phyloP scores from a whole-genome alignment of 1,284 basidiomycete species.

The Marasmius oreades region DNA sequence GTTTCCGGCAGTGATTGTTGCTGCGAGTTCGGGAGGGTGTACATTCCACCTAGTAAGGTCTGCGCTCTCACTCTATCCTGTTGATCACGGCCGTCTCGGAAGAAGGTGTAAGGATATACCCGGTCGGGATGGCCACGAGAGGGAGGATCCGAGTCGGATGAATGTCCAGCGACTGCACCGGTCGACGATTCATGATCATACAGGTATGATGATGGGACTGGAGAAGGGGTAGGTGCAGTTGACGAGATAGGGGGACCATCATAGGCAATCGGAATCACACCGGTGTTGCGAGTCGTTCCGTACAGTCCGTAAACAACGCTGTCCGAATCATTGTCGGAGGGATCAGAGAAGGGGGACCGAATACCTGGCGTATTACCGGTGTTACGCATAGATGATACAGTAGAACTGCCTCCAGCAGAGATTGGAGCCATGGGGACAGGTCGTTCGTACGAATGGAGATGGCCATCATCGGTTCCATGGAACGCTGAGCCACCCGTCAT shows the following conservation, averaged over 20 bases:
- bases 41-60: neutral
- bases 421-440: neutral
- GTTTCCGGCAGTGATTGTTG: slow-evolving; percentile 1
- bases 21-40: neutral
- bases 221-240: neutral
- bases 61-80: neutral
- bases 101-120: neutral
- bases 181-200: neutral
- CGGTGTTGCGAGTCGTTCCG: neutral
- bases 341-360: slow-evolving; percentile 2
- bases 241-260: neutral
- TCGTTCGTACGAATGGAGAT: neutral
- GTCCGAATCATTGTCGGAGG: neutral
- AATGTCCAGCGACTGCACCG: neutral
- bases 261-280: slow-evolving; percentile 1
- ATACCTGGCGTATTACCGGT: neutral
- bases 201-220: slow-evolving; percentile 1
- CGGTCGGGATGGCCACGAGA: neutral
- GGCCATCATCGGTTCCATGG: slow-evolving; percentile 1
- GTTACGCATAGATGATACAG: neutral
- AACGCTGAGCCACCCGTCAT: neutral
- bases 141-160: neutral
- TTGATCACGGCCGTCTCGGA: neutral
- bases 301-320: slow-evolving; percentile 1
- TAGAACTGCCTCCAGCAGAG: slow-evolving; percentile 1